Base-by-base conservation (phyloP, 2,329 filamentous ascomycete genomes). In the Emergomyces orientalis region DNA sequence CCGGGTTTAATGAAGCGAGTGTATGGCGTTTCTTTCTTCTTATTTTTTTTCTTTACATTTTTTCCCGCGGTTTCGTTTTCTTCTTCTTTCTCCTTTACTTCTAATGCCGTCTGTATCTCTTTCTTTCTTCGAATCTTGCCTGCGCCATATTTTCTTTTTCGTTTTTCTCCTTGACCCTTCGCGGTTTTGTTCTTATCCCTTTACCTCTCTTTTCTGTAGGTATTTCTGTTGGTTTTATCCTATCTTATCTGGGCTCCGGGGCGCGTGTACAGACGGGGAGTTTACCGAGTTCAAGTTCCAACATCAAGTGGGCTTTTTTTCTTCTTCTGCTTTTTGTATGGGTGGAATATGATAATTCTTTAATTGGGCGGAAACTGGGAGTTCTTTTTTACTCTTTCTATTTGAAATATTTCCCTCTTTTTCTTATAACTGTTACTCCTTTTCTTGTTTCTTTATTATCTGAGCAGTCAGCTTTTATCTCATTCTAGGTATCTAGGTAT, bases 61-160 rank as follows among this genome's bases (percentile, higher is more conserved):
- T 43, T n/a, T 41, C 25, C 27, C 51, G 3, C 3, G 2, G 7
- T 47, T 32, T 47, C 9, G 34, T 65, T 68, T 55, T 69, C 54
- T 54, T 57, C 60, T 59, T 60, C 37, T 17, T 65, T 62, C n/a
- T 9, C 25, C 11, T 27, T 39, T 41, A 14, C n/a, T 39, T 14
- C 30, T 54, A 32, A 34, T 54, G 17, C 2, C 17, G 3, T 13
- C 19, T 19, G 2, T 7, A 32, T 54, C 19, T 54, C 7, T 22
- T 34, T 34, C 30, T 9, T 11, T 54, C 47, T 54, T 30, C 47
- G 2, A 4, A 13, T 27, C 47, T 9, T 27, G 22, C 47, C 22
- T 49, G 22, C 11, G 3, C 47, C 43, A 47, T 47, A 27, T 25
- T 49, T 49, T 49, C 9, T 27, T 27, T 17, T 11, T 49, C 13